Evolutionary conservation across 2,329 filamentous ascomycete genomes (phyloP).

Genomic region (Epicoccum nigrum): DNA sequence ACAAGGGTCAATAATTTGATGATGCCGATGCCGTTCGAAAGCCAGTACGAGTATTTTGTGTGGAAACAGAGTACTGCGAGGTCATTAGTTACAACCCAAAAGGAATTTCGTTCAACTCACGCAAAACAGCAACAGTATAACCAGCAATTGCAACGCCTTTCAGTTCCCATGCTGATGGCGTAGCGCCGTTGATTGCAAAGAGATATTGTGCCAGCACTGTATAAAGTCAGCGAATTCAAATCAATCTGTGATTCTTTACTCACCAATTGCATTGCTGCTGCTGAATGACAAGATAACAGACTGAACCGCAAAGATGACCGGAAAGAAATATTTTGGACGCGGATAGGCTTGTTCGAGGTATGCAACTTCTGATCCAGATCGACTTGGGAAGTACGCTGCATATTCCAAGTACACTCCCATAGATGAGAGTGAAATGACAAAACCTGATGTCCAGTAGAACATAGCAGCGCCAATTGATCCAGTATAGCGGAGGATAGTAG

Average conservation of each 20-base stretch:
- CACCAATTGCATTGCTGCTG: conserved; percentile 67
- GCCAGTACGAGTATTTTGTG: conserved; percentile 63
- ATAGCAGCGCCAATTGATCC: conserved; percentile 68
- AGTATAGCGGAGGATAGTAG: conserved; percentile 62
- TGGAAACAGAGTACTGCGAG: conserved; percentile 56
- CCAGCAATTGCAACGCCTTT: conserved; percentile 71
- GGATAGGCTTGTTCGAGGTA: conserved; percentile 73
- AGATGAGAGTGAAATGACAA: conserved; percentile 62
- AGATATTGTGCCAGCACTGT: conserved; percentile 67
- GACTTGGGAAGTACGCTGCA: conserved; percentile 69
- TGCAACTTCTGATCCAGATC: conserved; percentile 69
- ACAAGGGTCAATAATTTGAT: conserved; percentile 66
- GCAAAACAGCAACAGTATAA: conserved; percentile 64
- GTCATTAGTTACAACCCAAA: neutral
- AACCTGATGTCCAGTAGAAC: conserved; percentile 70
- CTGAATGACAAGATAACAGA: conserved; percentile 69
- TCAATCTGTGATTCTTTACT: neutral
- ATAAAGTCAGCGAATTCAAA: neutral
- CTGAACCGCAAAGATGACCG: conserved; percentile 68
- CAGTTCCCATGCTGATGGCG: conserved; percentile 65
- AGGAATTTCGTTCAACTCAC: conserved; percentile 47
- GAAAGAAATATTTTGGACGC: conserved; percentile 67
- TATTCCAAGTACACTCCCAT: conserved; percentile 68
- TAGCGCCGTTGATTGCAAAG: conserved; percentile 61
- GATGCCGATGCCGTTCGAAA: conserved; percentile 63